Conservation (phyloP, 2,329 filamentous ascomycete species). For the Cercospora zeae-maydis region DNA sequence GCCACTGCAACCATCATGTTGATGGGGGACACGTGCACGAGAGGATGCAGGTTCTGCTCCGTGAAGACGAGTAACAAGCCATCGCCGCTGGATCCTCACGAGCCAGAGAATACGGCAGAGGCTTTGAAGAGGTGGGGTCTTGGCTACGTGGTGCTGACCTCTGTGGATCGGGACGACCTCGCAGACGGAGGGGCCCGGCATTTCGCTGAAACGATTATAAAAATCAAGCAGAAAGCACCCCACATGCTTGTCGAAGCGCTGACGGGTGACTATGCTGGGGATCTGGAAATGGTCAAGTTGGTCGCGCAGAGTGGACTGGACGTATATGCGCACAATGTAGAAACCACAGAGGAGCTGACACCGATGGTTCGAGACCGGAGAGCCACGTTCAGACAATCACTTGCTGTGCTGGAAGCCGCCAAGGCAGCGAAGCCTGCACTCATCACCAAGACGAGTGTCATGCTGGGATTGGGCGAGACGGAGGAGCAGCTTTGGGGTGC, state of each 20-base stretch:
- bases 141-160: conserved; percentile 92
- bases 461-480: conserved; percentile 91
- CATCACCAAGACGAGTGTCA: conserved; percentile 98
- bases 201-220: conserved; percentile 89
- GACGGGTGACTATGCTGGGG: conserved; percentile 82
- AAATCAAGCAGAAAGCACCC: conserved; percentile 74
- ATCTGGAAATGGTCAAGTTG: conserved; percentile 79
- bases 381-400: conserved; percentile 82
- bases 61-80: conserved; percentile 80
- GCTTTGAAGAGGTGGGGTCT: conserved; percentile 88
- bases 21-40: conserved; percentile 97
- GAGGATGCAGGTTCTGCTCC: conserved; percentile 93
- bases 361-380: conserved; percentile 85
- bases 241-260: conserved; percentile 76
- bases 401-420: conserved; percentile 73
- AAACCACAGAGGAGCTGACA: conserved; percentile 88
- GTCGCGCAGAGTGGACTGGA: conserved; percentile 87
- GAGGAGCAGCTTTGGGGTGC: conserved; percentile 81
- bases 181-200: conserved; percentile 82
- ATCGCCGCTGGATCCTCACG: conserved; percentile 85
- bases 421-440: conserved; percentile 73
- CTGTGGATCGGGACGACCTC: conserved; percentile 89
- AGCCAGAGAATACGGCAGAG: conserved; percentile 95
- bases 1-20: conserved; percentile 99
- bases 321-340: conserved; percentile 95